Evolutionary conservation across 768 basidiomycete species (phyloP).

Genomic region (Auricularia cornea): DNA sequence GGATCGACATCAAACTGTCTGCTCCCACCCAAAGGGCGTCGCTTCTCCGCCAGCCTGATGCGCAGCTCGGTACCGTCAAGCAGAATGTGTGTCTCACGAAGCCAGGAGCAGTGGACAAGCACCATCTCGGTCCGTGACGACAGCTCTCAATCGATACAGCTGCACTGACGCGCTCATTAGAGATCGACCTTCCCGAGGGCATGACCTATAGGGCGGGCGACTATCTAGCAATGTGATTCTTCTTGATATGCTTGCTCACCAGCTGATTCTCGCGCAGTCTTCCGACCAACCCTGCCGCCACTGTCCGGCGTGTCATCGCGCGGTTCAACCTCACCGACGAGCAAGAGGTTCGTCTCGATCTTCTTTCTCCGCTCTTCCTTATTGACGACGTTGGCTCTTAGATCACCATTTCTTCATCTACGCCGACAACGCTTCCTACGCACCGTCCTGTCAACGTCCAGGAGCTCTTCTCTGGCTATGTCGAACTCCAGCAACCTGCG

Average conservation of each 20-base stretch:
- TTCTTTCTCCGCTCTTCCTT: not conserved
- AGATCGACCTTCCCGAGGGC: slow-evolving; percentile 33
- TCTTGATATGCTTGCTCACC: not conserved
- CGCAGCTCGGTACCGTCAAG: slow-evolving; percentile 30
- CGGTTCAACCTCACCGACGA: slow-evolving; percentile 31
- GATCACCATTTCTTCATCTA: slow-evolving; percentile 30
- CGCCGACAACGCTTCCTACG: slow-evolving; percentile 33
- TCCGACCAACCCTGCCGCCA: slow-evolving; percentile 32
- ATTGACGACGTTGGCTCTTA: slow-evolving; percentile 6
- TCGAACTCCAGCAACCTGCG: slow-evolving; percentile 41
- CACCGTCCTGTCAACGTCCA: slow-evolving; percentile 29
- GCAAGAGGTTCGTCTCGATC: slow-evolving; percentile 28
- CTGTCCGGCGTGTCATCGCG: slow-evolving; percentile 31
- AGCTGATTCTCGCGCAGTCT: slow-evolving; percentile 17
- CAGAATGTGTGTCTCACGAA: slow-evolving; percentile 33
- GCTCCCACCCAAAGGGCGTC: slow-evolving; percentile 23
- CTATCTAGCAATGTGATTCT: slow-evolving; percentile 36
- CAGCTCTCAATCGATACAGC: not conserved
- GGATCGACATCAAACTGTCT: slow-evolving; percentile 24
- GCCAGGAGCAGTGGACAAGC: slow-evolving; percentile 30
- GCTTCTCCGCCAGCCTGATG: slow-evolving; percentile 30
- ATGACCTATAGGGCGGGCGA: slow-evolving; percentile 36
- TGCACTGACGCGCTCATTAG: slow-evolving; percentile 9
- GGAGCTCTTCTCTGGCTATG: slow-evolving; percentile 35
- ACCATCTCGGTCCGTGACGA: slow-evolving; percentile 29